phyloP scores from a whole-genome alignment of 2,329 filamentous ascomycete genomes.

The Aspergillus persii region DNA sequence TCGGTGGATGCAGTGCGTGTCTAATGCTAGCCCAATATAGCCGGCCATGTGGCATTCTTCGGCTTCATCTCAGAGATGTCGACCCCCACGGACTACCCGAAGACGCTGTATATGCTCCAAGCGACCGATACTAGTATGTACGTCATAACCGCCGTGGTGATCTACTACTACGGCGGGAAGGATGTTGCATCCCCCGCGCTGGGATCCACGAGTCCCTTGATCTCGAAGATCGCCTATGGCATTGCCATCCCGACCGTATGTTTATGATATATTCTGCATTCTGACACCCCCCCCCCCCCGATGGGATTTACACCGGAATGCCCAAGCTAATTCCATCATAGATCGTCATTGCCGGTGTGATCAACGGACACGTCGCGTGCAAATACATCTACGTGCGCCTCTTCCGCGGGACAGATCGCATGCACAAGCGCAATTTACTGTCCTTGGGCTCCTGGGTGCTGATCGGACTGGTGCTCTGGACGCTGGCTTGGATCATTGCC shows the following conservation, averaged over 20 bases:
- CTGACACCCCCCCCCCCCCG: background rate
- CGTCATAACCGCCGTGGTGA: conserved; percentile 61
- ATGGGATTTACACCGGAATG: background rate
- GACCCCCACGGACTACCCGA: conserved; percentile 56
- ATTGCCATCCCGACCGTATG: conserved; percentile 54
- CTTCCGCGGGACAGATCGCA: conserved; percentile 56
- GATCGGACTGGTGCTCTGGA: conserved; percentile 56
- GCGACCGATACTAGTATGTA: conserved; percentile 58
- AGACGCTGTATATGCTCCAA: conserved; percentile 60
- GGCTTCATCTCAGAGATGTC: conserved; percentile 61
- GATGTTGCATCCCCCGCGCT: conserved; percentile 62
- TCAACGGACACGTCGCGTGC: conserved; percentile 62
- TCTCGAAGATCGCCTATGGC: conserved; percentile 65
- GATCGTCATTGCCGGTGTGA: conserved; percentile 66
- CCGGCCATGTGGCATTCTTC: conserved; percentile 40
- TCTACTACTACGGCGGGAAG: conserved; percentile 63
- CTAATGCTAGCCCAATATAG: conserved; percentile 33
- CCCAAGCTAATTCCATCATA: conserved; percentile 1
- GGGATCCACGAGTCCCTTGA: conserved; percentile 53
- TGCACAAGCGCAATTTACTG: conserved; percentile 45
- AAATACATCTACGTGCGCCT: conserved; percentile 65
- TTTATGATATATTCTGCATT: background rate
- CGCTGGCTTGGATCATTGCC: conserved; percentile 62
- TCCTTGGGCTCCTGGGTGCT: conserved; percentile 56
- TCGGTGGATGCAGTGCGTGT: background rate